Evolutionary conservation across 2,329 filamentous ascomycete species (phyloP).

Genomic region (Fusarium nisikadoi): DNA sequence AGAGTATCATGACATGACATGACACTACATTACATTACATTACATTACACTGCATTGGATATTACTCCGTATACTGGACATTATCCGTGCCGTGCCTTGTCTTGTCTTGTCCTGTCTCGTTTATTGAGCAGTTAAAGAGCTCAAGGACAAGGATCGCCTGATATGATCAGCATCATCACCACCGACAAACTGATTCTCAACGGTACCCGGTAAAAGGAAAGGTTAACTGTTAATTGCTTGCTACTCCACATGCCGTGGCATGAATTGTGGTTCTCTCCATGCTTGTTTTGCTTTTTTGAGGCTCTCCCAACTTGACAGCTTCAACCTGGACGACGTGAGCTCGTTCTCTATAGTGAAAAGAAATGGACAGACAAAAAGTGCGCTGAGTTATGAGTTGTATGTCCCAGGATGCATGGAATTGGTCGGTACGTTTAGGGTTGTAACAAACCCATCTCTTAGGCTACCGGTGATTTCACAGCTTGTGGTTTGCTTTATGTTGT

Average conservation of each 20-base stretch:
- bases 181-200: background rate
- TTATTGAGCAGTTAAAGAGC: background rate
- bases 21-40: background rate
- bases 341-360: background rate
- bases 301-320: conserved; percentile 7
- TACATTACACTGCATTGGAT: background rate
- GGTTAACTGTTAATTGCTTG: background rate
- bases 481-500: background rate
- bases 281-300: conserved; percentile 24
- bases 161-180: background rate
- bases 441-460: background rate
- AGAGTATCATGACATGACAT: background rate
- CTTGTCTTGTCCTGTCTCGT: background rate
- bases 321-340: background rate
- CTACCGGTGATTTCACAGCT: background rate
- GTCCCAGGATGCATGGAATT: background rate
- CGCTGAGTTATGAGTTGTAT: background rate
- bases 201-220: conserved; percentile 5
- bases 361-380: background rate
- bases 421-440: background rate
- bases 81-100: conserved; percentile 4
- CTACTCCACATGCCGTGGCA: background rate
- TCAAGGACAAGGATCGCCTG: conserved; percentile 6
- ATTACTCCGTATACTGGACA: background rate
- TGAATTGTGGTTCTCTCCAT: background rate